A percentile compares a stretch with the other conserved stretches of the same genome.
Conservation (phyloP, 2,329 filamentous ascomycete species). For the Aspergillus pseudonomiae region DNA sequence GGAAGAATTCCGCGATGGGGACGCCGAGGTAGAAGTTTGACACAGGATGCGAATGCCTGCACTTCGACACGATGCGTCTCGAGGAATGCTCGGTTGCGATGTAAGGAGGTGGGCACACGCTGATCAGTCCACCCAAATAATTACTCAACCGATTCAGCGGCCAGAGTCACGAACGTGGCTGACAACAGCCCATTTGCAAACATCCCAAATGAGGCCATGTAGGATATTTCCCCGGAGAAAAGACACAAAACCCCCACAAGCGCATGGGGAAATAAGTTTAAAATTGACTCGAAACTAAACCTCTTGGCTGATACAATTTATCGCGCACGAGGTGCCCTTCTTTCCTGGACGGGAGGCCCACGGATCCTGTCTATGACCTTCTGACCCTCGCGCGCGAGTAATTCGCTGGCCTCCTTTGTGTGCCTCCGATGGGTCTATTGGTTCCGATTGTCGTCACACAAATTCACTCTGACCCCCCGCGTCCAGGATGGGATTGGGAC, state of each 20-base stretch:
- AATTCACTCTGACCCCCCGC: neutral
- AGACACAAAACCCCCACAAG: neutral
- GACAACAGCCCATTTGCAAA: neutral
- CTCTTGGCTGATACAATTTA: neutral
- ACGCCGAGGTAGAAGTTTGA: neutral
- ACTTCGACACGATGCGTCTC: neutral
- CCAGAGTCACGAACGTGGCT: too few relatives aligned
- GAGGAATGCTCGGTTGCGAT: neutral
- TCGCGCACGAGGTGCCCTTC: neutral
- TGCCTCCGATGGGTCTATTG: neutral
- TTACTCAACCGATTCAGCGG: neutral
- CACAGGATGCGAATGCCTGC: slow-evolving; percentile 1
- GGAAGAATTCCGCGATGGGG: neutral
- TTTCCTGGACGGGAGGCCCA: neutral
- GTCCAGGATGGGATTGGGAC: neutral
- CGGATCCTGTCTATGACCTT: neutral
- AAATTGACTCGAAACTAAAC: neutral
- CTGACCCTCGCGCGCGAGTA: neutral
- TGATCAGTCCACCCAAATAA: neutral
- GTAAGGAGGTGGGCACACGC: neutral
- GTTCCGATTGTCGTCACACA: slow-evolving; percentile 2
- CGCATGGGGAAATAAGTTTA: slow-evolving; percentile 1
- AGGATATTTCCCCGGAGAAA: neutral
- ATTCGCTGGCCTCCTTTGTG: neutral
- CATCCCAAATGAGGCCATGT: neutral